Evolutionary conservation across 2,329 filamentous ascomycete species (phyloP), one percentile per base, ranked within the genome.

Genomic region (Ilyonectria robusta): DNA sequence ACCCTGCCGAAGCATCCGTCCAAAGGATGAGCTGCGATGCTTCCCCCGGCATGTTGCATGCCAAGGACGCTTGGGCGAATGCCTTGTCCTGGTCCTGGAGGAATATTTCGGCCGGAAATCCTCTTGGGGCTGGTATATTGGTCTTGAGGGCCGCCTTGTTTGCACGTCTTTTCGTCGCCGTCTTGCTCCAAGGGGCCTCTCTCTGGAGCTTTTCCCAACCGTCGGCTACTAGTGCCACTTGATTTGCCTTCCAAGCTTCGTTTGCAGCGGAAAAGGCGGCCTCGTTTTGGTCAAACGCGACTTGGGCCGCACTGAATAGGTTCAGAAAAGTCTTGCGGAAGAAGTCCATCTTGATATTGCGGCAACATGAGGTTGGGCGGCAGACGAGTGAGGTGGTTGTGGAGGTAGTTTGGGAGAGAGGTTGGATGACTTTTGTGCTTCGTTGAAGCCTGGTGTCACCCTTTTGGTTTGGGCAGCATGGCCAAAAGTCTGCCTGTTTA

Each of bases 1-100:
- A 9, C 13, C 4, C 40, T 8, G n/a, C 11, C 21, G 68, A 70
- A 1, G 59, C 68, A 15, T 71, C 65, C 7, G 55, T 61, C 68
- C 62, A 71, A 13, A 71, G 37, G 3, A 60, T 48, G 15, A 68
- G 26, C 8, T 51, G 54, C 3, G 66, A 68, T 11, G 33, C 13
- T 33, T 59, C 51, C 1, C 10, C 58, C 13, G 26, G 29, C 6
- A 21, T n/a, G 13, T 6, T 19, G 15, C 40, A 26, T 5, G 11
- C 19, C 9, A 53, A 8, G n/a, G 11, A n/a, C 9, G 62, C 66
- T 10, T 50, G 31, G 29, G 60, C 53, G 17, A 62, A 15, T 11
- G 66, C 66, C 40, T 59, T 23, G 6, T 53, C 17, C 7, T n/a
- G 6, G 9, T 40, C 3, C 8, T 47, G 31, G 31, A 62, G 56